phyloP scores from a whole-genome alignment of 2,329 filamentous ascomycete genomes.

The Microsporum audouinii region DNA sequence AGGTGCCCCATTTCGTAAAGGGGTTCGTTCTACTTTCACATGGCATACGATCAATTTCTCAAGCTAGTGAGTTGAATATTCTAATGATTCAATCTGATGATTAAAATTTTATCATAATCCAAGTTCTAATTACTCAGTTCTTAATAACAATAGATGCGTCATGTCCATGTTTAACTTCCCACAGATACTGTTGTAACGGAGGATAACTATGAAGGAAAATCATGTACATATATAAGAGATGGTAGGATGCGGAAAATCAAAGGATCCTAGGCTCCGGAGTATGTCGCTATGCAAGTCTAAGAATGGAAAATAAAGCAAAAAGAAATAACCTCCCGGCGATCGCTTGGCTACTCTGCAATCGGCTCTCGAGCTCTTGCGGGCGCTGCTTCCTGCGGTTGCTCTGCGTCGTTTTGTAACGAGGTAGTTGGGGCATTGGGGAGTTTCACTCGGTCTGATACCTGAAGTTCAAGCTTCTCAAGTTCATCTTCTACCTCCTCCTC shows the following conservation, averaged over 20 bases:
- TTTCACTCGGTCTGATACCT: conserved; percentile 36
- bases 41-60: not conserved
- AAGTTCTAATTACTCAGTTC: too few species aligned
- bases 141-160: not conserved
- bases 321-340: not conserved
- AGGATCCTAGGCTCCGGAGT: not conserved
- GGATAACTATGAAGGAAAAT: not conserved
- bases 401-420: conserved; percentile 19
- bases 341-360: conserved; percentile 18
- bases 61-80: not conserved
- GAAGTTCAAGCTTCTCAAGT: conserved; percentile 64
- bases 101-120: not conserved
- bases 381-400: conserved; percentile 24
- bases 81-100: too few species aligned
- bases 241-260: not conserved
- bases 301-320: not conserved
- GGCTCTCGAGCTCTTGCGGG: conserved; percentile 13
- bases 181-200: not conserved
- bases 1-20: too few species aligned
- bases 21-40: too few species aligned
- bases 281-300: conserved; percentile 2
- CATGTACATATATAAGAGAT: not conserved
- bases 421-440: conserved; percentile 32
- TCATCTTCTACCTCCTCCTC: conserved; percentile 98
- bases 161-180: not conserved